Percentiles rank a stretch among this genome's conserved stretches.
These are phyloP conservation scores for Scheffersomyces stipitis DNA, from an alignment of 805 yeast genomes.

Conservation along the genomic window DNA sequence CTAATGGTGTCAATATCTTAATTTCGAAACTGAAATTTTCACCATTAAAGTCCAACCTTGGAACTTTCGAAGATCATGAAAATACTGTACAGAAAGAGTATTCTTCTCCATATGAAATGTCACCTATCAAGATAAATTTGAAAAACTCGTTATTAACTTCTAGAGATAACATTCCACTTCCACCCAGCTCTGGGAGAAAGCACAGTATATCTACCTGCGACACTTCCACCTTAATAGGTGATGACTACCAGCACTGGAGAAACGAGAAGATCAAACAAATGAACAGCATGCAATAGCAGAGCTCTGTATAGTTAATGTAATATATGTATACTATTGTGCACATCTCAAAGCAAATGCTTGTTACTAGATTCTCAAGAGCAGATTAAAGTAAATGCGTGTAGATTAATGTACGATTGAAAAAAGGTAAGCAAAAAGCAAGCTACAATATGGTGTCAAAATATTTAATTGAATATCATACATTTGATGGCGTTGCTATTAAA, in stretches of 20 bases:
- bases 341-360: too few species aligned
- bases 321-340: background rate
- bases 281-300: slow-evolving; percentile 3
- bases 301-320: background rate
- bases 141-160: background rate
- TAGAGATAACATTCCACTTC: background rate
- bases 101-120: background rate
- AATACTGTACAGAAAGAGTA: background rate
- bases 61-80: too few species aligned
- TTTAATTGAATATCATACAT: background rate
- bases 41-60: background rate
- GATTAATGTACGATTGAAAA: background rate
- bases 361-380: too few species aligned
- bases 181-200: slow-evolving; percentile 2
- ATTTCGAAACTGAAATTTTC: background rate
- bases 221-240: slow-evolving; percentile 39
- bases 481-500: too few species aligned
- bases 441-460: background rate
- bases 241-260: slow-evolving; percentile 42
- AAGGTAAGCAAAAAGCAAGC: background rate
- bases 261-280: slow-evolving; percentile 30
- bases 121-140: background rate
- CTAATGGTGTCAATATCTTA: background rate
- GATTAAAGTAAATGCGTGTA: too few species aligned
- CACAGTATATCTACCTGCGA: slow-evolving; percentile 28